Percentiles rank a stretch among this genome's conserved stretches.
Conservation (phyloP, 345 rosid genomes). For the Fremontodendron californicum region DNA sequence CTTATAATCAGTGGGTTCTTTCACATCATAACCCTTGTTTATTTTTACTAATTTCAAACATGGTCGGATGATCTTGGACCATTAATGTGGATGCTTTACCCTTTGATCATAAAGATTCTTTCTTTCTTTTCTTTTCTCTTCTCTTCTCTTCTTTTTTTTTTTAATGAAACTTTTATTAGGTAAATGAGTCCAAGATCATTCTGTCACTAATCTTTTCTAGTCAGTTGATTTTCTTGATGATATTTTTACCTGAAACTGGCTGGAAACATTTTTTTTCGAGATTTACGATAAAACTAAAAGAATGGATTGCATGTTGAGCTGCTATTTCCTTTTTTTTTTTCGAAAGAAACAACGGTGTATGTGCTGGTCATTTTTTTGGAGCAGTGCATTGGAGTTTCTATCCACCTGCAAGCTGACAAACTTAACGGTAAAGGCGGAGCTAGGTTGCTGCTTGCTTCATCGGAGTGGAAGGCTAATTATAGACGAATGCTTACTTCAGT, state of each 20-base stretch:
- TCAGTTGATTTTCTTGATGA: not conserved
- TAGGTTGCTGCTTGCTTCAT: slow-evolving; percentile 93
- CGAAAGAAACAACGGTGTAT: slow-evolving; percentile 13
- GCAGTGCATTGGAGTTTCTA: slow-evolving; percentile 72
- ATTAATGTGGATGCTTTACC: not conserved
- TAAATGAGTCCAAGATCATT: not conserved
- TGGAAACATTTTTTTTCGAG: not conserved
- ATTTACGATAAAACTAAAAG: slow-evolving; percentile 11
- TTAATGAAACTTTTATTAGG: not conserved
- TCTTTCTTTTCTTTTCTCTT: not conserved
- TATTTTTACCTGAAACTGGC: not conserved
- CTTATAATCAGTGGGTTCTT: not conserved
- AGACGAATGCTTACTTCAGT: slow-evolving; percentile 86
- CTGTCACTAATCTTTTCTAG: not conserved
- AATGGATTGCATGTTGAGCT: not conserved
- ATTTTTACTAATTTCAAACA: not conserved
- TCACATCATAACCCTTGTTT: not conserved
- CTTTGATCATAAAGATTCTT: too few species aligned
- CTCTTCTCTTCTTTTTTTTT: not conserved
- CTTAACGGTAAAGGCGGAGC: slow-evolving; percentile 84
- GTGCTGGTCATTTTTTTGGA: slow-evolving; percentile 19
- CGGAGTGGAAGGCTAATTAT: slow-evolving; percentile 84
- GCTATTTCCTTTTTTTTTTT: not conserved
- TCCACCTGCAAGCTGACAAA: slow-evolving; percentile 45
- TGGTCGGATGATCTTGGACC: not conserved